phyloP scores from a whole-genome alignment of 1,284 basidiomycete species.

The Puccinia novopanici region DNA sequence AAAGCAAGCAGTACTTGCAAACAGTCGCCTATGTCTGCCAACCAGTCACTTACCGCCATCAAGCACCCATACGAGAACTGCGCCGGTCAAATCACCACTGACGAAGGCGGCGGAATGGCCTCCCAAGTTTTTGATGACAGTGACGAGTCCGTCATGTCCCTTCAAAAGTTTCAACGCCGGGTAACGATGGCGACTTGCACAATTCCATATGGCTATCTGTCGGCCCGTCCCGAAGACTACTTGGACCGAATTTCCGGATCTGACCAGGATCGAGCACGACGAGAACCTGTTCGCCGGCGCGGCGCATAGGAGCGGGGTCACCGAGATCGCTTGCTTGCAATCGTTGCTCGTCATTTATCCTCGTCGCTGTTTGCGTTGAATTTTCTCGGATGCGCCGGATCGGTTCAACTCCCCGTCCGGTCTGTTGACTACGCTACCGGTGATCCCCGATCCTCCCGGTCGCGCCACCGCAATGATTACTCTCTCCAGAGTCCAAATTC shows the following conservation, averaged over 20 bases:
- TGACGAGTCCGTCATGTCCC: slow-evolving; percentile 26
- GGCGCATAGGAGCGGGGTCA: slow-evolving; percentile 17
- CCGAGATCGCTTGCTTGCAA: background rate
- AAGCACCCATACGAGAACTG: slow-evolving; percentile 23
- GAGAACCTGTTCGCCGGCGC: slow-evolving; percentile 41
- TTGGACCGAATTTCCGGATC: background rate
- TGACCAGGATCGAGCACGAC: slow-evolving; percentile 28
- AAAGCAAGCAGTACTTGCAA: background rate
- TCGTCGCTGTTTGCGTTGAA: background rate
- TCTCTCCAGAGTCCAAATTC: too few species aligned
- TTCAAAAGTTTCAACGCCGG: slow-evolving; percentile 22
- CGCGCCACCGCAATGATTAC: too few species aligned
- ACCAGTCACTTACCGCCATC: slow-evolving; percentile 2
- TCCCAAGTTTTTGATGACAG: slow-evolving; percentile 28
- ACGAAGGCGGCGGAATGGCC: background rate
- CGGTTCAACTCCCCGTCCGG: too few species aligned
- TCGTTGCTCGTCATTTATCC: background rate
- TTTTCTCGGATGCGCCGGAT: too few species aligned
- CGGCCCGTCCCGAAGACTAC: slow-evolving; percentile 40
- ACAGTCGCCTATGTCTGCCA: too few species aligned
- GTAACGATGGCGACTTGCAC: background rate
- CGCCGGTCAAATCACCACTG: slow-evolving; percentile 36
- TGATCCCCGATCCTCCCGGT: too few species aligned
- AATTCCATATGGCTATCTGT: slow-evolving; percentile 41
- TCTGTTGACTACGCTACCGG: too few species aligned